phyloP scores from a whole-genome alignment of 31 red algal genomes.

The Asparagopsis taxiformis region DNA sequence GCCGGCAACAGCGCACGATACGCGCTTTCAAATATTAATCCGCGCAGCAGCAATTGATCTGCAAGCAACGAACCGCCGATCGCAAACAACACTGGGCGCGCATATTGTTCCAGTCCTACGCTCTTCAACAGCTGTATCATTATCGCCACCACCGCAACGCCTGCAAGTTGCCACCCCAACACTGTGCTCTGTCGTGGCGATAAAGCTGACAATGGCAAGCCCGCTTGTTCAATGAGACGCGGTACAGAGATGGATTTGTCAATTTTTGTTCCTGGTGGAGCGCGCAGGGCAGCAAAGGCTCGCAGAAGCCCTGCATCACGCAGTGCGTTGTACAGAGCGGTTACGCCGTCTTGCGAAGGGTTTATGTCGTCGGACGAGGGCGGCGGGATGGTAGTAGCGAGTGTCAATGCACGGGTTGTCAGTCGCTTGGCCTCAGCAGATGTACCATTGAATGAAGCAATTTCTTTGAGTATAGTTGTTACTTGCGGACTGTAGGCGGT shows the following conservation, averaged over 20 bases:
- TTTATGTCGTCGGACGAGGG: not conserved
- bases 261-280: not conserved
- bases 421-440: not conserved
- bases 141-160: constrained; percentile 21
- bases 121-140: not conserved
- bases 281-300: not conserved
- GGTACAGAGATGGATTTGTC: constrained; percentile 4
- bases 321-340: not conserved
- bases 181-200: constrained; percentile 17
- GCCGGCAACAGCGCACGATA: constrained; percentile 44
- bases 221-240: constrained; percentile 2
- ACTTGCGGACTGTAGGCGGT: constrained; percentile 5
- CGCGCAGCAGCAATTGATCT: constrained; percentile 39
- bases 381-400: not conserved
- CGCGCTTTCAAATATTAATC: constrained; percentile 47
- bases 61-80: not conserved
- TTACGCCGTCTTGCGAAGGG: not conserved
- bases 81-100: constrained; percentile 15
- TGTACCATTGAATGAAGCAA: not conserved
- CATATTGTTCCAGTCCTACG: constrained; percentile 11
- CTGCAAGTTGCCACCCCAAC: constrained; percentile 39
- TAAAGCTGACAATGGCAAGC: constrained; percentile 39
- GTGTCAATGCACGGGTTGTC: not conserved
- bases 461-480: not conserved
- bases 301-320: not conserved